A percentile compares a stretch with the other conserved stretches of the same genome.
Conservation (phyloP, 805 yeast species). For the Peterozyma xylosa region DNA sequence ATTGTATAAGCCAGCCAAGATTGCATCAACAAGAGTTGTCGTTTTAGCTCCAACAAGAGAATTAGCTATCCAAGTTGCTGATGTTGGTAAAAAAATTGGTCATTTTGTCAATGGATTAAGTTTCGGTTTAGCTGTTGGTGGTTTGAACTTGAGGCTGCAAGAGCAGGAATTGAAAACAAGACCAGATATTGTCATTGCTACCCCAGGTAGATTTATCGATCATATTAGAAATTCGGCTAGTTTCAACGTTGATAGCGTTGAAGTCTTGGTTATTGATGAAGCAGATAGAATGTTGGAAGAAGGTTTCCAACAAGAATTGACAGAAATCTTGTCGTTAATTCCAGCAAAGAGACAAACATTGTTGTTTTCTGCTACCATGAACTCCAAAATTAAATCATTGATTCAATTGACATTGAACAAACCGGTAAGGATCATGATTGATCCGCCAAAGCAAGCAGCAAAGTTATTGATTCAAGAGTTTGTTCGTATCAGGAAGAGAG, state of each 20-base stretch:
- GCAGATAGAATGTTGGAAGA: constrained; percentile 99
- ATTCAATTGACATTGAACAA: constrained; percentile 80
- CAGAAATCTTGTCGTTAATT: constrained; percentile 78
- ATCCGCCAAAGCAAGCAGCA: constrained; percentile 94
- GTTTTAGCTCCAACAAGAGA: constrained; percentile 96
- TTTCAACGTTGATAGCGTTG: constrained; percentile 84
- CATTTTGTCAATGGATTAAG: constrained; percentile 67
- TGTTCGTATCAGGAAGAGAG: constrained; percentile 89
- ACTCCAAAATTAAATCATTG: constrained; percentile 80
- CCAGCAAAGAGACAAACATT: constrained; percentile 92
- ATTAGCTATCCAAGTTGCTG: constrained; percentile 91
- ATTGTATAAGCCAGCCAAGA: constrained; percentile 77
- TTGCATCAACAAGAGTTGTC: constrained; percentile 84
- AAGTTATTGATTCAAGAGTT: constrained; percentile 88
- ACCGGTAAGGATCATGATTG: constrained; percentile 93
- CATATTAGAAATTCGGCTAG: constrained; percentile 94
- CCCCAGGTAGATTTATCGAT: constrained; percentile 98
- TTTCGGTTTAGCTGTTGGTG: constrained; percentile 98
- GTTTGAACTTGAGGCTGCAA: constrained; percentile 89
- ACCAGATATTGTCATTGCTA: constrained; percentile 95
- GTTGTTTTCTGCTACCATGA: constrained; percentile 97
- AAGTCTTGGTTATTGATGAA: constrained; percentile 90
- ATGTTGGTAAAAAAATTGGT: constrained; percentile 83
- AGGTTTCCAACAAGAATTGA: constrained; percentile 93
- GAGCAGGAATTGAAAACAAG: constrained; percentile 88